These are phyloP conservation scores for Phytophthora tentaculata DNA, from an alignment of 352 stramenopile genomes.

Conservation along the genomic window DNA sequence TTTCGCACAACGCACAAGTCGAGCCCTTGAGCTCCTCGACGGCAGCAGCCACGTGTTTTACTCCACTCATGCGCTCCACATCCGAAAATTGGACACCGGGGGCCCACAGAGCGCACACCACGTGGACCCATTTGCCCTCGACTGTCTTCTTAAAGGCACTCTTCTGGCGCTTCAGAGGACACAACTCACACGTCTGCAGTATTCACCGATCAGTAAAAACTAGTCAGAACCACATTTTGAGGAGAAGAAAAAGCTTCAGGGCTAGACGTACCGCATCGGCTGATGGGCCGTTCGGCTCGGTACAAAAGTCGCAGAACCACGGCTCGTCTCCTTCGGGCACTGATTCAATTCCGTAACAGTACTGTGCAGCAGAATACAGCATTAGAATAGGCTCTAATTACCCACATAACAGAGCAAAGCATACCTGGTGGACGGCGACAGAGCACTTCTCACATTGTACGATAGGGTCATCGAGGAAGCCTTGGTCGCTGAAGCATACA, in stretches of 20 bases:
- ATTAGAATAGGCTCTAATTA: constrained; percentile 1
- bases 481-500: constrained; percentile 89
- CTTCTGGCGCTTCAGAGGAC: constrained; percentile 66
- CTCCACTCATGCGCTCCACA: constrained; percentile 82
- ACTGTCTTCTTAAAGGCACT: constrained; percentile 87
- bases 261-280: constrained; percentile 52
- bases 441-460: constrained; percentile 88
- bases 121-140: constrained; percentile 84
- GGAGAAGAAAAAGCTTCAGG: neutral
- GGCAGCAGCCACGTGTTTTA: constrained; percentile 77
- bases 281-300: constrained; percentile 43
- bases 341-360: constrained; percentile 86
- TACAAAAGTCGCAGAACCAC: constrained; percentile 89
- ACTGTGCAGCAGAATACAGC: constrained; percentile 51
- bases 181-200: constrained; percentile 77
- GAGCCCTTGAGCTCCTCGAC: constrained; percentile 70
- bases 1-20: constrained; percentile 68
- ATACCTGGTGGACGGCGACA: constrained; percentile 86
- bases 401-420: neutral
- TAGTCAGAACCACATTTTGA: constrained; percentile 1
- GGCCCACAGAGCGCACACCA: constrained; percentile 88
- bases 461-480: constrained; percentile 87
- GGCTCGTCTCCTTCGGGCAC: constrained; percentile 83
- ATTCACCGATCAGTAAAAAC: constrained; percentile 1
- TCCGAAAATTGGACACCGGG: constrained; percentile 87